Conservation (phyloP, 495 filamentous ascomycete species). For the Hypoxylon fuscum region DNA sequence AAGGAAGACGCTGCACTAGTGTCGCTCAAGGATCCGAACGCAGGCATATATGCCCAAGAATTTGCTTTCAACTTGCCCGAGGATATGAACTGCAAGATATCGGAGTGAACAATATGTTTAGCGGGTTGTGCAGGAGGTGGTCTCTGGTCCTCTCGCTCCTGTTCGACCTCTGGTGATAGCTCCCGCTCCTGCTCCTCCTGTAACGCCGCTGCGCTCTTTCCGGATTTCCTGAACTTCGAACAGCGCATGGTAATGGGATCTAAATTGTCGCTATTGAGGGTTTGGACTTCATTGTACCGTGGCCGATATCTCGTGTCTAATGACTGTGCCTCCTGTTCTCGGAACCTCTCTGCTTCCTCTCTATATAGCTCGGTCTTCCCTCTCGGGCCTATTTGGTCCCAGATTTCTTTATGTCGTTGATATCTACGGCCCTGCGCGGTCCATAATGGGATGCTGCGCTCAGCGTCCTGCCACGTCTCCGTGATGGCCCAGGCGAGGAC, state of each 20-base stretch:
- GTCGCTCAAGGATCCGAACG: constrained; percentile 54
- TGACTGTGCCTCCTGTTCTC: constrained; percentile 46
- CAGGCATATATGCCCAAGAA: constrained; percentile 54
- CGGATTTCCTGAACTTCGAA: constrained; percentile 51
- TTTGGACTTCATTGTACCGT: constrained; percentile 1
- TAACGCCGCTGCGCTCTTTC: constrained; percentile 51
- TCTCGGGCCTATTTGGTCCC: constrained; percentile 33
- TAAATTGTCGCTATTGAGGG: constrained; percentile 1
- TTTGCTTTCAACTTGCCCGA: constrained; percentile 36
- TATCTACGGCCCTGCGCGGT: constrained; percentile 65
- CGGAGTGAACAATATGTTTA: constrained; percentile 55
- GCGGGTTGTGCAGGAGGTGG: constrained; percentile 52
- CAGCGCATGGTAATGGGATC: constrained; percentile 52
- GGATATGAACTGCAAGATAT: constrained; percentile 54
- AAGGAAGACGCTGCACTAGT: constrained; percentile 51
- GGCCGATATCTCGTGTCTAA: constrained; percentile 18
- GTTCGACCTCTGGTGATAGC: constrained; percentile 68
- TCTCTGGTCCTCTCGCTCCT: constrained; percentile 63
- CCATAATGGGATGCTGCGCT: constrained; percentile 66
- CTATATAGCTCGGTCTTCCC: too few species aligned
- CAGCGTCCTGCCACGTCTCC: constrained; percentile 62
- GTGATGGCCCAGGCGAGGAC: constrained; percentile 68
- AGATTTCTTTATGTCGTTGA: constrained; percentile 45
- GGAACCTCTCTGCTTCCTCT: constrained; percentile 57
- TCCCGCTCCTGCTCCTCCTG: constrained; percentile 79